Evolutionary conservation across 1,139 yeast genomes (phyloP).

Genomic region (Pneumocystis canis): DNA sequence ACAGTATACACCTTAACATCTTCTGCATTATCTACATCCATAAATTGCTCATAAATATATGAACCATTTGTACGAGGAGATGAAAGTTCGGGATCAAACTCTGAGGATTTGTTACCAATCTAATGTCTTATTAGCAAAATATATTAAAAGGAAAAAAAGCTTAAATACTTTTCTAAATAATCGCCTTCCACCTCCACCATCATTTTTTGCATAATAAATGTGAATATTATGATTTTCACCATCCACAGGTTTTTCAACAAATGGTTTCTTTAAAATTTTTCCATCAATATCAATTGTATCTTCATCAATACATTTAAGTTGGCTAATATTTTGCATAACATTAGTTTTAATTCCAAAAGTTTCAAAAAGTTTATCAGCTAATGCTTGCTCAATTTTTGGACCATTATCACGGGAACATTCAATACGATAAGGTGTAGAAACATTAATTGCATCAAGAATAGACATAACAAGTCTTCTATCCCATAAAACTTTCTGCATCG

Average conservation of each 20-base stretch:
- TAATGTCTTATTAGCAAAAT: not conserved
- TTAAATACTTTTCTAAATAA: conserved; percentile 52
- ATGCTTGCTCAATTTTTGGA: conserved; percentile 48
- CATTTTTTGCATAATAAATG: conserved; percentile 72
- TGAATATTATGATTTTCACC: conserved; percentile 97
- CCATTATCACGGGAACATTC: conserved; percentile 96
- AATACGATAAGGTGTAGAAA: conserved; percentile 75
- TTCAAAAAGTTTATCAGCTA: conserved; percentile 36
- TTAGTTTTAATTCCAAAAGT: conserved; percentile 43
- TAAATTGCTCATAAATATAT: conserved; percentile 79
- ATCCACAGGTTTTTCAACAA: conserved; percentile 96
- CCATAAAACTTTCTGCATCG: conserved; percentile 88
- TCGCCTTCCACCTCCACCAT: conserved; percentile 96
- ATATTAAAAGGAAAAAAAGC: not conserved
- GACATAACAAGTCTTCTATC: conserved; percentile 80
- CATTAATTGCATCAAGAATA: conserved; percentile 66
- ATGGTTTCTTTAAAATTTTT: conserved; percentile 61
- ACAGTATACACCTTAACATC: conserved; percentile 98
- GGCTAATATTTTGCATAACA: conserved; percentile 54
- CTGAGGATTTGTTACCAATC: conserved; percentile 93
- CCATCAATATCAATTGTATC: conserved; percentile 78
- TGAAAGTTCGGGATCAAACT: conserved; percentile 69
- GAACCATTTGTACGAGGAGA: conserved; percentile 81
- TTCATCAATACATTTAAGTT: conserved; percentile 50
- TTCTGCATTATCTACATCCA: conserved; percentile 96